Base-by-base conservation (phyloP, 73 alveolate genomes). In the Paramecium primaurelia region DNA sequence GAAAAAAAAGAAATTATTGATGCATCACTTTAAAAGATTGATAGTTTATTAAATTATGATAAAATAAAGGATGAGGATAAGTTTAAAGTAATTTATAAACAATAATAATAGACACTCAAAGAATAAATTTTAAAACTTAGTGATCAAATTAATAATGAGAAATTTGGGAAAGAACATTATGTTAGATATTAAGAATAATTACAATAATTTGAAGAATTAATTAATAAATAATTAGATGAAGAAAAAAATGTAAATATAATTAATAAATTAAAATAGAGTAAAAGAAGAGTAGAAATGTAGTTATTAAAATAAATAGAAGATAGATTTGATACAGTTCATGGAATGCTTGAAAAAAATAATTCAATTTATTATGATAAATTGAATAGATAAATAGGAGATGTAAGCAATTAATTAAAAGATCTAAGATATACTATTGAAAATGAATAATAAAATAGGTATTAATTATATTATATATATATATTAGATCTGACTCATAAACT, bases 1-100 rank as follows among this genome's bases (percentile, higher is more conserved):
- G 91, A 80, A 80, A 80, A 47, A 80, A 80, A 36, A 80, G 91
- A 80, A 49, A 44, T 80, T 38, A 64, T 80, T 47, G 91, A 80
- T 42, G 49, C 71, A 32, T 80, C 71, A 4, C 49, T 80, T 16
- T 26, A 80, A 45, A 80, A 80, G 58, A 45, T 80, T 14, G 91
- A 80, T 14, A 80, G 73, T 8, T 58, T 80, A 20, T 42, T 80
- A 14, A 80, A 47, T 80, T 80, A 80, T 25, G 91, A 80, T 80
- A 80, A 80, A 80, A 42, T 40, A 2, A 80, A 49, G 30, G 91
- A 80, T 80, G 91, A 80, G 14, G 91, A 80, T 38, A 80, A 32
- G 75, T 80, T 80, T 49, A 44, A 44, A 14, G 88, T 75, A 75
- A 28, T 0, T 16, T 10, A 30, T 30, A 10, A 8, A 36, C 4